A percentile compares a stretch with the other conserved stretches of the same genome.
phyloP scores from a whole-genome alignment of 2,329 filamentous ascomycete genomes.

The Teratosphaeriaceae sp. region DNA sequence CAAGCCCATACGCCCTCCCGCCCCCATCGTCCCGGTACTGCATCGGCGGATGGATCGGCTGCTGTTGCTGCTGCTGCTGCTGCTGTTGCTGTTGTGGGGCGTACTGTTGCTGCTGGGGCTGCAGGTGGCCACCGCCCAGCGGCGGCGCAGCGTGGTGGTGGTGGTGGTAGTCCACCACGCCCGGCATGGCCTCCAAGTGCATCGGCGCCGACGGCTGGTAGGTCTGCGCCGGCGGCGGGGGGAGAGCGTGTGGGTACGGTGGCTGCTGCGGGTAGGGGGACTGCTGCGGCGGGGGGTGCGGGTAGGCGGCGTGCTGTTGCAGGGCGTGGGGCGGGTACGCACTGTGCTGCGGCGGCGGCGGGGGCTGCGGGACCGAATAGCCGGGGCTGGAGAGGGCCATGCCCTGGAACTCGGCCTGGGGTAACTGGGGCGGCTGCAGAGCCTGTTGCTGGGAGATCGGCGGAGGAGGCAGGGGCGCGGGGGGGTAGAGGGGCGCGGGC shows the following conservation, averaged over 20 bases:
- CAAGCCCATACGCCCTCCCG: slow-evolving; percentile 17
- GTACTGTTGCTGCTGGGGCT: slow-evolving; percentile 18
- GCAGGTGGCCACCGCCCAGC: no score
- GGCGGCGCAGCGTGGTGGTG: no score
- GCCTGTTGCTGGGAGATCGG: slow-evolving; percentile 8
- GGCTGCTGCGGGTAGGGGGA: slow-evolving; percentile 3
- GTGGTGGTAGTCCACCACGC: slow-evolving; percentile 7
- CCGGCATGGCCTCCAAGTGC: slow-evolving; percentile 19
- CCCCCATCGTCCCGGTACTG: slow-evolving; percentile 21
- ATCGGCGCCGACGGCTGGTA: slow-evolving; percentile 15
- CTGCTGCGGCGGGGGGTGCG: not conserved
- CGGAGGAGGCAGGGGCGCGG: slow-evolving; percentile 3
- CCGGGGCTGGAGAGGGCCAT: slow-evolving; percentile 14
- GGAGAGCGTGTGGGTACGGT: no score
- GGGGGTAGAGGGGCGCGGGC: slow-evolving; percentile 7
- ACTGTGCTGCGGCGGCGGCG: no score
- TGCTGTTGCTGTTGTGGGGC: slow-evolving; percentile 13
- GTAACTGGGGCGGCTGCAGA: slow-evolving; percentile 12
- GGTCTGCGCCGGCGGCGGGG: slow-evolving; percentile 7
- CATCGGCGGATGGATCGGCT: slow-evolving; percentile 12
- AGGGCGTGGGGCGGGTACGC: not conserved
- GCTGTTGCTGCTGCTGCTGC: slow-evolving; percentile 17
- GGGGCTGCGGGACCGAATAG: not conserved
- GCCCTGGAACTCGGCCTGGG: slow-evolving; percentile 14
- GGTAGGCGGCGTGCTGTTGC: no score